phyloP scores from a whole-genome alignment of 1,284 basidiomycete genomes.

The Thelephora terrestris region DNA sequence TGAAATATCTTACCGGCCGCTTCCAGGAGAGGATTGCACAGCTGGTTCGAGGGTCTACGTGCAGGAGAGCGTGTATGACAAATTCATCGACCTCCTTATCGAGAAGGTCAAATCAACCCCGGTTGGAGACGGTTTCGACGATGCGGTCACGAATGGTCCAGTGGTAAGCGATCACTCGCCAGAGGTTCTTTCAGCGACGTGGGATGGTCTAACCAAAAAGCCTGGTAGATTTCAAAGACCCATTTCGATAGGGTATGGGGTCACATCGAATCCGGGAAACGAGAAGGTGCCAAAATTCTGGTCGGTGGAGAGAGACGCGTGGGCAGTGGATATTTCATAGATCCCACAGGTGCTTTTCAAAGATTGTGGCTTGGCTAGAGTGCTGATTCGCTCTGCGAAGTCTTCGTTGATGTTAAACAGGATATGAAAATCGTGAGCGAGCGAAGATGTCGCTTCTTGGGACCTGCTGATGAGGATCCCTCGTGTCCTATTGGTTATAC shows the following conservation, averaged over 20 bases:
- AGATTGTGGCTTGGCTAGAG: background rate
- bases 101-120: slow-evolving; percentile 58
- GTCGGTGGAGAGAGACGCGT: slow-evolving; percentile 71
- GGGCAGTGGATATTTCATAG: slow-evolving; percentile 64
- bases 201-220: background rate
- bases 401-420: slow-evolving; percentile 62
- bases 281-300: slow-evolving; percentile 72
- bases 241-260: slow-evolving; percentile 87
- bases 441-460: background rate
- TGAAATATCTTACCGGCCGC: background rate
- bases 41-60: slow-evolving; percentile 82
- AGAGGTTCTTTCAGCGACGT: background rate
- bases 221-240: slow-evolving; percentile 57
- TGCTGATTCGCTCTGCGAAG: slow-evolving; percentile 25
- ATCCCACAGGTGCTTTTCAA: slow-evolving; percentile 56
- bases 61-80: slow-evolving; percentile 78
- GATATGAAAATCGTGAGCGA: slow-evolving; percentile 69
- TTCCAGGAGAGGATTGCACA: slow-evolving; percentile 57
- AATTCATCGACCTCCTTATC: slow-evolving; percentile 64
- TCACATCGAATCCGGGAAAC: slow-evolving; percentile 83
- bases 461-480: background rate
- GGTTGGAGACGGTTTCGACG: slow-evolving; percentile 77
- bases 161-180: slow-evolving; percentile 38
- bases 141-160: slow-evolving; percentile 68
- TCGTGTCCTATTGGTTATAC: background rate